Conservation (phyloP, 352 stramenopile genomes). For the Phytopythium litorale region DNA sequence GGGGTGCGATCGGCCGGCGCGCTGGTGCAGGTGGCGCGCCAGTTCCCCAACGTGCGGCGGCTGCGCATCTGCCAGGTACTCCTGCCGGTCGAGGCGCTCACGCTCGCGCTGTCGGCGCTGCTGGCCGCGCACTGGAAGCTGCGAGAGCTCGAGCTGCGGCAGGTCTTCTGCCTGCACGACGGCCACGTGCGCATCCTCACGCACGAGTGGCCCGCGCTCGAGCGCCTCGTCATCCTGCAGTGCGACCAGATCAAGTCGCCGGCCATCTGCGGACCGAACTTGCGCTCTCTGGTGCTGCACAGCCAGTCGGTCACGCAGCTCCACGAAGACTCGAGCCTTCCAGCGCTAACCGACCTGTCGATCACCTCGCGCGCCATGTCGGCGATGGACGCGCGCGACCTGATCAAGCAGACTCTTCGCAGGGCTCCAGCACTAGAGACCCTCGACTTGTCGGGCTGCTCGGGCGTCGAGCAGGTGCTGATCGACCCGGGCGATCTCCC, state of each 20-base stretch:
- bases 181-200: slow-evolving; percentile 35
- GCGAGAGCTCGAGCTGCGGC: slow-evolving; percentile 34
- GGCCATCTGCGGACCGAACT: slow-evolving; percentile 23
- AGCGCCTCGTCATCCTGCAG: slow-evolving; percentile 38
- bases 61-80: slow-evolving; percentile 31
- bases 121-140: slow-evolving; percentile 26
- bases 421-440: slow-evolving; percentile 19
- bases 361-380: slow-evolving; percentile 48
- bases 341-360: slow-evolving; percentile 36
- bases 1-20: slow-evolving; percentile 19
- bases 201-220: slow-evolving; percentile 32
- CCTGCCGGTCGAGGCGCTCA: slow-evolving; percentile 23
- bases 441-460: slow-evolving; percentile 42
- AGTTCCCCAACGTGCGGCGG: slow-evolving; percentile 38
- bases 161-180: slow-evolving; percentile 46
- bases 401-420: slow-evolving; percentile 41
- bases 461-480: slow-evolving; percentile 51
- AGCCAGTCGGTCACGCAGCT: slow-evolving; percentile 45
- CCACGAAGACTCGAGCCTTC: slow-evolving; percentile 34
- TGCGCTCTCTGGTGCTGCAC: slow-evolving; percentile 36
- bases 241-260: slow-evolving; percentile 61
- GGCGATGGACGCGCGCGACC: slow-evolving; percentile 27
- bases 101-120: slow-evolving; percentile 28
- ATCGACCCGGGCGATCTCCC: slow-evolving; percentile 55
- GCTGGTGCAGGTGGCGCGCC: slow-evolving; percentile 21